Evolutionary conservation across 139 green algal species (phyloP), one percentile per base, ranked within the genome.

Genomic region (Chlorella sorokiniana): DNA sequence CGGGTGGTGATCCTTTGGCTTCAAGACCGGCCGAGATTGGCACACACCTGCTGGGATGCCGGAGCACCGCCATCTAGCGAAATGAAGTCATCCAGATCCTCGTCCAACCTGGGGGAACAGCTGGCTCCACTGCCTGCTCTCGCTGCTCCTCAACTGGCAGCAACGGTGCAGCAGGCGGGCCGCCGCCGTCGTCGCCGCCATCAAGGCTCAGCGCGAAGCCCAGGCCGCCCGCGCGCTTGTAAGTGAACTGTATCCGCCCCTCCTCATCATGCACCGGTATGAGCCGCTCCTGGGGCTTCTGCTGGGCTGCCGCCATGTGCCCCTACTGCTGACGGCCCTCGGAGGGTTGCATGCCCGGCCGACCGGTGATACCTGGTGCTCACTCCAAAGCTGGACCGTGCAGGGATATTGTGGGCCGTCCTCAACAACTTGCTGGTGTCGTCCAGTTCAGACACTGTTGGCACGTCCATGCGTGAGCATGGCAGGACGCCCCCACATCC

Each of bases 1-100:
- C 48, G 14, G 48, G 48, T 59, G 48, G 48, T 25, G 16, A 11
- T 25, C 11, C 48, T 16, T 59, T 11, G 14, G 48, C 48, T 25
- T 25, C 11, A 11, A 59, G 48, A 16, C 48, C 48, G 16, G 11
- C 48, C 14, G 48, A 16, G 27, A 16, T n/a, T 68, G 10, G 14
- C 11, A 71, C 35, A 10, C 37, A 79, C 73, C 73, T 69, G 25
- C 1, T 37, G 8, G 7, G 54, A 37, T 41, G 37, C 54, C 37
- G 73, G 23, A 31, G 41, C n/a, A n/a, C n/a, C 52, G 0, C 22
- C 33, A 18, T 77, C 65, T 14, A 83, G 38, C 29, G 78, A 74
- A 4, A 83, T 83, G 38, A 83, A 83, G 3, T 83, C 78, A 0
- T 83, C 77, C 35, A 76, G 2, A 1, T 52, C 54, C 37, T 69